Percentiles rank a stretch among this genome's conserved stretches.
Evolutionary conservation across 208 protist genomes (phyloP).

Genomic region (Trypanosomatidae sp.): DNA sequence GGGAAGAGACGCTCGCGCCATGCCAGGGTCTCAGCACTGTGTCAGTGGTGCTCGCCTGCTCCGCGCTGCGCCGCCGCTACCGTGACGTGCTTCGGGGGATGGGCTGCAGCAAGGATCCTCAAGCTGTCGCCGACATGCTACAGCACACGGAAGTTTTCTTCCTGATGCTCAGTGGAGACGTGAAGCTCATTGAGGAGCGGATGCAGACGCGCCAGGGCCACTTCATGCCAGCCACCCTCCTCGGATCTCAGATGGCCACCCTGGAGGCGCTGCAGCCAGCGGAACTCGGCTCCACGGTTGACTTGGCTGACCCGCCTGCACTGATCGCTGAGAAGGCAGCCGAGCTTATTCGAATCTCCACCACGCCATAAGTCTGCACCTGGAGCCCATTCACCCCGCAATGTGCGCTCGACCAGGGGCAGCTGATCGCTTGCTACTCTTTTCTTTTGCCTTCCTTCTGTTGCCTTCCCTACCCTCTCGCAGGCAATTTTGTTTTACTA

Average conservation of each 20-base stretch:
- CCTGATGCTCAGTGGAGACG: constrained; percentile 42
- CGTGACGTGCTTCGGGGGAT: constrained; percentile 52
- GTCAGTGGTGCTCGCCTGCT: constrained; percentile 65
- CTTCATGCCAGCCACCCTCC: constrained; percentile 65
- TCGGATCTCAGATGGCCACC: constrained; percentile 58
- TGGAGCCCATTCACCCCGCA: not conserved
- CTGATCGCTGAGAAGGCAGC: constrained; percentile 30
- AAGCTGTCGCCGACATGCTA: constrained; percentile 1
- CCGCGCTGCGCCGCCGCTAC: constrained; percentile 57
- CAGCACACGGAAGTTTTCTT: constrained; percentile 43
- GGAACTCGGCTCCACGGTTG: constrained; percentile 40
- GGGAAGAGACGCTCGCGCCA: constrained; percentile 35
- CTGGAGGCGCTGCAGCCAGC: constrained; percentile 44
- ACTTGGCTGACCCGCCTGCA: constrained; percentile 22
- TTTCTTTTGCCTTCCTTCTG: constrained; percentile 14
- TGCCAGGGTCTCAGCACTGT: constrained; percentile 1
- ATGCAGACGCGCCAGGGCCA: constrained; percentile 45
- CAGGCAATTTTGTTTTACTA: not conserved
- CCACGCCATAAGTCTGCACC: not conserved
- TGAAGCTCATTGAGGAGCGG: constrained; percentile 32
- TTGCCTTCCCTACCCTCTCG: constrained; percentile 2
- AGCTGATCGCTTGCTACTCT: constrained; percentile 1
- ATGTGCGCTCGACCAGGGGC: not conserved
- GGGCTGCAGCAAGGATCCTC: not conserved
- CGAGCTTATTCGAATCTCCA: constrained; percentile 9